phyloP scores from a whole-genome alignment of 2,329 filamentous ascomycete genomes.

The Lachnellula arida region DNA sequence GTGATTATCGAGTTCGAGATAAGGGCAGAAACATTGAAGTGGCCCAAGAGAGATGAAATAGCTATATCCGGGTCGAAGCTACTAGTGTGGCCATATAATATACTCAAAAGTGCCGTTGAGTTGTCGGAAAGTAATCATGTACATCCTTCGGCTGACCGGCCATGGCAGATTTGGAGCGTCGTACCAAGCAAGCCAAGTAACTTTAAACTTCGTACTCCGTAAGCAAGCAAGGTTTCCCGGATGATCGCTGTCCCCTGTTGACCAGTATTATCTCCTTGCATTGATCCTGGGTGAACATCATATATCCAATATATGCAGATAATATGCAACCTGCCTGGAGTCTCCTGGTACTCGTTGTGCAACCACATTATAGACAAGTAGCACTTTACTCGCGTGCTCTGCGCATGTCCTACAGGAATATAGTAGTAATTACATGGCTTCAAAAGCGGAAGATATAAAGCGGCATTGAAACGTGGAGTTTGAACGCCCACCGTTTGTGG shows the following conservation, averaged over 20 bases:
- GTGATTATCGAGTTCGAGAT: neutral
- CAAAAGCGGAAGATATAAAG: neutral
- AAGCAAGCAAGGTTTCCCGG: slow-evolving; percentile 19
- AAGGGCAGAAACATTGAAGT: too few relatives aligned
- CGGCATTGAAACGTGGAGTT: neutral
- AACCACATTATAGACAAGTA: slow-evolving; percentile 7
- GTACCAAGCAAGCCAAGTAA: neutral
- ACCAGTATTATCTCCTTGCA: slow-evolving; percentile 13
- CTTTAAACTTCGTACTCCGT: neutral
- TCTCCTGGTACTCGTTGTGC: slow-evolving; percentile 12
- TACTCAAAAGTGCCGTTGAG: too few relatives aligned
- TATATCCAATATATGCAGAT: slow-evolving; percentile 28
- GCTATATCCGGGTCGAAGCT: too few relatives aligned
- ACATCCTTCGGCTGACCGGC: neutral
- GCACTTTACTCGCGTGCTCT: slow-evolving; percentile 3
- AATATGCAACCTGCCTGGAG: slow-evolving; percentile 12
- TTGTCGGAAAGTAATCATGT: too few relatives aligned
- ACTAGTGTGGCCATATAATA: too few relatives aligned
- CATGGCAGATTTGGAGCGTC: slow-evolving; percentile 2
- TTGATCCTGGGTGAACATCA: slow-evolving; percentile 22
- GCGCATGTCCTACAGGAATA: slow-evolving; percentile 3
- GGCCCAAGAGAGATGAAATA: too few relatives aligned
- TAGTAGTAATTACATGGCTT: neutral
- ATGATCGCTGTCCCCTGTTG: slow-evolving; percentile 20
- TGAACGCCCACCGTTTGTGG: neutral